Percentiles rank a stretch among this genome's conserved stretches.
These are phyloP conservation scores for Nannizzia gypsea DNA, from an alignment of 2,329 filamentous ascomycete genomes.

Conservation along the genomic window DNA sequence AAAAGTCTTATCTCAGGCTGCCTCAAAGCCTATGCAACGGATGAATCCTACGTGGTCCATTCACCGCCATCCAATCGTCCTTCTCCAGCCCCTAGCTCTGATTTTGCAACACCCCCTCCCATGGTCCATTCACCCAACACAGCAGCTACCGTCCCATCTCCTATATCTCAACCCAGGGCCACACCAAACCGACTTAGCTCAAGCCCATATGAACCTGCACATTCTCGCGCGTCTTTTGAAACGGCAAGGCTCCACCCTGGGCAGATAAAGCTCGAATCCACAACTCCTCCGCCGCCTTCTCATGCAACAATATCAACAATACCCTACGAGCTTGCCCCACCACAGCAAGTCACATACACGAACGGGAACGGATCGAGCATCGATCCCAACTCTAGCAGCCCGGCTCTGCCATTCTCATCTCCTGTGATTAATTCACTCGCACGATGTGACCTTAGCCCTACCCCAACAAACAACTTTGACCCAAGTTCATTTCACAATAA, in stretches of 20 bases:
- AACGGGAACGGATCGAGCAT: neutral
- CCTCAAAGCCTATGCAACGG: slow-evolving; percentile 69
- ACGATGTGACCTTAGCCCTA: slow-evolving; percentile 9
- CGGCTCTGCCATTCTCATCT: neutral
- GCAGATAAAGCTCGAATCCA: neutral
- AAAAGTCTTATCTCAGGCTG: slow-evolving; percentile 75
- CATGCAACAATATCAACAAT: neutral
- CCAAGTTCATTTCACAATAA: slow-evolving; percentile 30
- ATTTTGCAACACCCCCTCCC: slow-evolving; percentile 28
- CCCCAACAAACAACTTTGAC: slow-evolving; percentile 23
- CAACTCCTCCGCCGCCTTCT: neutral
- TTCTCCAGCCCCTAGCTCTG: slow-evolving; percentile 31
- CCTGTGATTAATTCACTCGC: slow-evolving; percentile 5
- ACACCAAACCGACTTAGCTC: neutral
- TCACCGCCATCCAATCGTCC: slow-evolving; percentile 33
- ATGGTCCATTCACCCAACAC: slow-evolving; percentile 33
- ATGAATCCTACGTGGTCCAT: slow-evolving; percentile 41
- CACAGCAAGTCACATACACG: neutral
- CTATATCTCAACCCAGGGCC: neutral
- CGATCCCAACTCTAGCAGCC: neutral
- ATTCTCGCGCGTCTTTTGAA: neutral
- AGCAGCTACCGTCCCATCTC: neutral
- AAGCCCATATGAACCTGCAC: neutral
- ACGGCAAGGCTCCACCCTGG: neutral
- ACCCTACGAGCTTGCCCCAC: neutral